Conservation (phyloP, 192 early-diverging fungal species). For the Geosiphon pyriformis region DNA sequence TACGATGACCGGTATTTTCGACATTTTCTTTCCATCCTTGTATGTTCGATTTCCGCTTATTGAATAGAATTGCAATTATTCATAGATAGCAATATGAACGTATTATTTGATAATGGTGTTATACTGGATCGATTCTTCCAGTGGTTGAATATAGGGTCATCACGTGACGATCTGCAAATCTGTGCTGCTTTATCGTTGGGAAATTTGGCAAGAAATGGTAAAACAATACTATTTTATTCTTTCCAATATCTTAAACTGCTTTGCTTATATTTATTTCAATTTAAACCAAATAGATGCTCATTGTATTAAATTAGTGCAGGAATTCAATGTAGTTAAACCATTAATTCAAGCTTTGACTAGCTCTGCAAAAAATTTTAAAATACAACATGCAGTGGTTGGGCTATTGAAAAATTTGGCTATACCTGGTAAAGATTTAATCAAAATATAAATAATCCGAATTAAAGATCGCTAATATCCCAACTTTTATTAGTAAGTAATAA, state of each 20-base stretch:
- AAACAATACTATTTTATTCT: background rate
- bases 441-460: background rate
- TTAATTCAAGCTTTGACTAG: slow-evolving; percentile 49
- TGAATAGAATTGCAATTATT: too few relatives aligned
- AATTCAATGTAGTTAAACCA: slow-evolving; percentile 46
- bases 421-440: slow-evolving; percentile 34
- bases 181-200: slow-evolving; percentile 61
- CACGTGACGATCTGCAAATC: slow-evolving; percentile 41
- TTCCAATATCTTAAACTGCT: background rate
- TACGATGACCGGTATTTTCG: slow-evolving; percentile 31
- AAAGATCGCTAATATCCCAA: background rate
- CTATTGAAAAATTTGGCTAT: slow-evolving; percentile 64
- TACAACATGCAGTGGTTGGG: slow-evolving; percentile 57
- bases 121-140: slow-evolving; percentile 39
- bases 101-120: slow-evolving; percentile 38
- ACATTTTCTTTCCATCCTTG: background rate
- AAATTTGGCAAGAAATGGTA: slow-evolving; percentile 61
- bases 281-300: slow-evolving; percentile 49
- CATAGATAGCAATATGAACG: slow-evolving; percentile 48
- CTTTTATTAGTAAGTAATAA: slow-evolving; percentile 37
- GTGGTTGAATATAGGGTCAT: slow-evolving; percentile 34
- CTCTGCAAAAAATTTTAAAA: slow-evolving; percentile 35
- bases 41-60: too few relatives aligned
- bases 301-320: slow-evolving; percentile 55
- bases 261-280: background rate